Evolutionary conservation across 495 filamentous ascomycete species (phyloP).

Genomic region (Penicillium angulare): DNA sequence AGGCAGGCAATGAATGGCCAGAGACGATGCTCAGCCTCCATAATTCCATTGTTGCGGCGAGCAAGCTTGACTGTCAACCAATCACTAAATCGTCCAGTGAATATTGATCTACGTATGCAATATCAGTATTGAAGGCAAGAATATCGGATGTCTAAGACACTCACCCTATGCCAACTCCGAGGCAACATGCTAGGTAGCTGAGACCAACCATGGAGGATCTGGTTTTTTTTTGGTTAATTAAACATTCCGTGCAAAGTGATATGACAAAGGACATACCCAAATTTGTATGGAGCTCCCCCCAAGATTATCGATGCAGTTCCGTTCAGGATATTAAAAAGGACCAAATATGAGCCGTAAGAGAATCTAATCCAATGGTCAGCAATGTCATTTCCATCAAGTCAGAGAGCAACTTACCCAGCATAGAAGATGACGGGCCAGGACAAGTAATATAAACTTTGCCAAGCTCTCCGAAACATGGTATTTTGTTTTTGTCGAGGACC

Average conservation of each 20-base stretch:
- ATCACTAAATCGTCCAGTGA: conserved; percentile 58
- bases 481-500: conserved; percentile 47
- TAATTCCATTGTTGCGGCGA: conserved; percentile 59
- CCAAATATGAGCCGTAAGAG: conserved; percentile 60
- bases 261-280: too few relatives aligned
- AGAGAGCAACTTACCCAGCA: conserved; percentile 42
- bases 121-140: not conserved
- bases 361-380: conserved; percentile 36
- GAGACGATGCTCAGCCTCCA: conserved; percentile 61
- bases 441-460: conserved; percentile 41
- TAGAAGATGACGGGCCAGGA: conserved; percentile 66
- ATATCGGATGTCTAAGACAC: not conserved
- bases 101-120: conserved; percentile 32
- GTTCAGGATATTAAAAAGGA: conserved; percentile 68
- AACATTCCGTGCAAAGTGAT: too few relatives aligned
- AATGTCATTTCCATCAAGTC: not conserved
- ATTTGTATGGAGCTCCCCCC: conserved; percentile 55
- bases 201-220: conserved; percentile 61
- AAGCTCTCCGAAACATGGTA: conserved; percentile 46
- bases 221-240: conserved; percentile 7
- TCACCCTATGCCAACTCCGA: conserved; percentile 54
- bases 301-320: conserved; percentile 63
- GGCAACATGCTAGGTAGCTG: conserved; percentile 56
- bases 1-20: conserved; percentile 59
- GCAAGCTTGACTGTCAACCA: conserved; percentile 57